Conservation (phyloP, 2,329 filamentous ascomycete species). For the Fusarium virguliforme region DNA sequence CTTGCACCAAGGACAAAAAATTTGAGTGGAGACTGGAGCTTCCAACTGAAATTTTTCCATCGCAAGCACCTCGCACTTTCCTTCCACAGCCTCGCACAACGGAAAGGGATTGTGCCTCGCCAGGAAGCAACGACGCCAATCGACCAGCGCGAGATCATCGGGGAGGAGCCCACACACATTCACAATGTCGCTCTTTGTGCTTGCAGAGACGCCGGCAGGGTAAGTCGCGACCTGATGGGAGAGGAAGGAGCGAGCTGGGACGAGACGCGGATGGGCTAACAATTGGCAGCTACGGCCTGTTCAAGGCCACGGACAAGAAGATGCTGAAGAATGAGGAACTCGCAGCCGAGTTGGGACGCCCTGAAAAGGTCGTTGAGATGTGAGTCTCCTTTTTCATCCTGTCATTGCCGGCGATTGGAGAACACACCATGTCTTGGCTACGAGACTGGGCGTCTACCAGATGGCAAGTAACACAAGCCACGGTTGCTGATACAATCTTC, state of each 20-base stretch:
- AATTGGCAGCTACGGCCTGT: constrained; percentile 86
- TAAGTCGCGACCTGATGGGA: constrained; percentile 59
- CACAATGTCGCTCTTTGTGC: constrained; percentile 91
- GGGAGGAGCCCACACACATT: constrained; percentile 52
- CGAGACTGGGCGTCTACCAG: constrained; percentile 26
- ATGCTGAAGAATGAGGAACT: constrained; percentile 90
- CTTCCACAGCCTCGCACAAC: constrained; percentile 55
- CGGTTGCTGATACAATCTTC: constrained; percentile 22
- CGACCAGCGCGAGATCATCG: constrained; percentile 52
- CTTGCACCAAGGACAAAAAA: constrained; percentile 55
- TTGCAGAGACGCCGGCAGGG: constrained; percentile 92
- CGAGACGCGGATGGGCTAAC: constrained; percentile 51
- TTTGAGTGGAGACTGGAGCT: constrained; percentile 58
- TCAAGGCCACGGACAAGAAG: constrained; percentile 99
- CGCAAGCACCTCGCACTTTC: constrained; percentile 55
- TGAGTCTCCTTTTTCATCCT: constrained; percentile 63
- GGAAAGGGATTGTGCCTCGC: constrained; percentile 57
- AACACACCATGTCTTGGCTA: constrained; percentile 19
- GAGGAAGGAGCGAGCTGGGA: constrained; percentile 30
- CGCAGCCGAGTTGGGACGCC: constrained; percentile 80
- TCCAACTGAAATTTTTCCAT: constrained; percentile 63
- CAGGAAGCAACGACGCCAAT: constrained; percentile 56
- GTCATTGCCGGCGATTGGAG: constrained; percentile 15
- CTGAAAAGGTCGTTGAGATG: constrained; percentile 90
- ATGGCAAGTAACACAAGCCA: constrained; percentile 9